phyloP scores from a whole-genome alignment of 495 filamentous ascomycete genomes.

The Aspergillus diversus region DNA sequence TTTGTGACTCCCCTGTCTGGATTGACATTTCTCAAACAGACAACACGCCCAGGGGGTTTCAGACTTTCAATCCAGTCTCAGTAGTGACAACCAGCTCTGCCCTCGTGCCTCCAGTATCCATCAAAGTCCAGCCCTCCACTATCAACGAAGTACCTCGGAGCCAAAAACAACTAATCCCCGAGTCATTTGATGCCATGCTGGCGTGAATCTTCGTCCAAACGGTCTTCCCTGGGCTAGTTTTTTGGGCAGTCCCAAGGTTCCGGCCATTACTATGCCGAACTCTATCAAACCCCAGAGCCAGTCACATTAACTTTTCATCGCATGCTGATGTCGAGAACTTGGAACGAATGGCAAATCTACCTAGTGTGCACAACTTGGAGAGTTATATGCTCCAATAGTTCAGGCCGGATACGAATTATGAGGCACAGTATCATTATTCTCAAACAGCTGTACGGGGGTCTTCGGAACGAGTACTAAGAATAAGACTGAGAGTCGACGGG shows the following conservation, averaged over 20 bases:
- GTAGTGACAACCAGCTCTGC: constrained; percentile 1
- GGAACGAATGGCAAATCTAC: neutral
- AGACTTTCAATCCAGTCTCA: constrained; percentile 1
- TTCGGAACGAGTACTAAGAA: no score
- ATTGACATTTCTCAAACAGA: constrained; percentile 14
- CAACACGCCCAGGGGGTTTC: constrained; percentile 8
- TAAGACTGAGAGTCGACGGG: no score
- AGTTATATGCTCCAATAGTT: neutral
- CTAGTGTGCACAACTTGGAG: neutral
- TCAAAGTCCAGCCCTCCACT: neutral
- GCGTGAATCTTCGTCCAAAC: neutral
- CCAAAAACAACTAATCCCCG: neutral
- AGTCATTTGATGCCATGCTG: constrained; percentile 8
- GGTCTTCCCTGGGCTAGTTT: neutral
- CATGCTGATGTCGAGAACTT: neutral
- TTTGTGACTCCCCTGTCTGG: neutral
- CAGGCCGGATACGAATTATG: neutral
- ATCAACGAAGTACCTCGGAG: neutral
- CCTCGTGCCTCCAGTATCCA: neutral
- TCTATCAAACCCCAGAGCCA: neutral
- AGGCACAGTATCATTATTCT: no score
- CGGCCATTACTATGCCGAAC: neutral
- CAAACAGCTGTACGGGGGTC: no score
- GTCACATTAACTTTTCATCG: neutral
- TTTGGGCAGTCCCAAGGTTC: constrained; percentile 5